Evolutionary conservation across 139 green algal genomes (phyloP).

Genomic region (Pedinophyceae sp.): DNA sequence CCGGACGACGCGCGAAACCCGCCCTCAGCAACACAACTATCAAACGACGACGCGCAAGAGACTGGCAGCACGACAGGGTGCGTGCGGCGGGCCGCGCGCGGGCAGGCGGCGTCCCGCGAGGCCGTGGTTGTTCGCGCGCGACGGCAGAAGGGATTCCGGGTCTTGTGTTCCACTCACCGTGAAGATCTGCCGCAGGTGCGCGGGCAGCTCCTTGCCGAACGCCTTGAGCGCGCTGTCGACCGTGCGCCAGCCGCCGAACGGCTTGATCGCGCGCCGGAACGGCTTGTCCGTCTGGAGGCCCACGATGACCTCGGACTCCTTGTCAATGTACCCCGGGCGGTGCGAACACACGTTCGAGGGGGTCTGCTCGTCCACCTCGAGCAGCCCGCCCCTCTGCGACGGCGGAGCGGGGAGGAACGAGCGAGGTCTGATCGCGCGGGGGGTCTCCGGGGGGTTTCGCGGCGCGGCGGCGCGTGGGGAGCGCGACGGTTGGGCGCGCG

Average conservation of each 20-base stretch:
- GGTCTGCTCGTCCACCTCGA: slow-evolving; percentile 34
- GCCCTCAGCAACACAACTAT: too few species aligned
- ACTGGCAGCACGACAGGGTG: too few species aligned
- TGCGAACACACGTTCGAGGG: slow-evolving; percentile 44
- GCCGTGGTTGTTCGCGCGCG: too few species aligned
- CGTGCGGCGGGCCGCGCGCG: too few species aligned
- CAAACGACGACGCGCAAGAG: too few species aligned
- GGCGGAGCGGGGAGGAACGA: too few species aligned
- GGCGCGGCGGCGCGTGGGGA: background rate
- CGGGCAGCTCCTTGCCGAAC: slow-evolving; percentile 22
- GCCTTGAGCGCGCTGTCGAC: slow-evolving; percentile 43
- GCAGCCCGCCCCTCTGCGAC: slow-evolving; percentile 33
- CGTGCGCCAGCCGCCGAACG: slow-evolving; percentile 43
- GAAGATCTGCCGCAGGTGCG: slow-evolving; percentile 11
- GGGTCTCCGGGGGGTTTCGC: background rate
- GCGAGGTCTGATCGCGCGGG: background rate
- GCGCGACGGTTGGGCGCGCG: background rate
- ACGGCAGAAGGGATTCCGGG: too few species aligned
- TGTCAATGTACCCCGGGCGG: slow-evolving; percentile 44
- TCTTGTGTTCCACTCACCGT: too few species aligned
- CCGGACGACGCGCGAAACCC: too few species aligned
- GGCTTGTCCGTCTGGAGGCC: slow-evolving; percentile 49
- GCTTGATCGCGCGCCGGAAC: slow-evolving; percentile 59
- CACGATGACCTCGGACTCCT: slow-evolving; percentile 31
- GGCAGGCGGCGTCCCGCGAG: too few species aligned